Evolutionary conservation across 306 rosid species (phyloP).

Genomic region (Quercus gilva): DNA sequence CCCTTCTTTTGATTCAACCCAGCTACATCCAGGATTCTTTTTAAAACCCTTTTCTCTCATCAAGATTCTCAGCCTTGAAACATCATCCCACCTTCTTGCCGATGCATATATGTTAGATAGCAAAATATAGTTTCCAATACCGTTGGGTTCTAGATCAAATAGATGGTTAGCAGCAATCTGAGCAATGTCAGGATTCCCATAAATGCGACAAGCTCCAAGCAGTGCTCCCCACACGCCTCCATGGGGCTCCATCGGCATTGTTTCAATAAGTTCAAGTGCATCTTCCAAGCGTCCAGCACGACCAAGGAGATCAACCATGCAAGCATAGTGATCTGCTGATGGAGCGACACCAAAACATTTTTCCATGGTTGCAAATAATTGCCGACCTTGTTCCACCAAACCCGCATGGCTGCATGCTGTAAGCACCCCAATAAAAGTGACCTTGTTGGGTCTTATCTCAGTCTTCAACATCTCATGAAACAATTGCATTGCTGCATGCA

Average conservation of each 20-base stretch:
- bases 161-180: conserved; percentile 62
- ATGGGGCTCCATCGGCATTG: conserved; percentile 64
- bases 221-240: conserved; percentile 91
- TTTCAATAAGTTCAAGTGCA: conserved; percentile 55
- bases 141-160: conserved; percentile 68
- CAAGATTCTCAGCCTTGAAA: conserved; percentile 61
- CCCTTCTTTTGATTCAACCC: conserved; percentile 72
- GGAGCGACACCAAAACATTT: conserved; percentile 54
- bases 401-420: conserved; percentile 77
- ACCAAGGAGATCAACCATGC: conserved; percentile 81
- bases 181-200: conserved; percentile 64
- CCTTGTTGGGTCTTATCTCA: conserved; percentile 58
- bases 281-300: conserved; percentile 79
- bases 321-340: conserved; percentile 59
- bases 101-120: conserved; percentile 65
- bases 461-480: conserved; percentile 74
- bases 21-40: conserved; percentile 72
- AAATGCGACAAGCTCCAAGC: conserved; percentile 77
- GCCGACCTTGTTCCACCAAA: conserved; percentile 72
- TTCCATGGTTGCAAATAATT: conserved; percentile 65
- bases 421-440: conserved; percentile 73
- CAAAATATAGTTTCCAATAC: conserved; percentile 70
- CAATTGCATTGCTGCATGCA: conserved; percentile 55
- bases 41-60: conserved; percentile 56
- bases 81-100: conserved; percentile 76